Conservation (phyloP, 129 eudicot genomes). For the Mikania micrantha region DNA sequence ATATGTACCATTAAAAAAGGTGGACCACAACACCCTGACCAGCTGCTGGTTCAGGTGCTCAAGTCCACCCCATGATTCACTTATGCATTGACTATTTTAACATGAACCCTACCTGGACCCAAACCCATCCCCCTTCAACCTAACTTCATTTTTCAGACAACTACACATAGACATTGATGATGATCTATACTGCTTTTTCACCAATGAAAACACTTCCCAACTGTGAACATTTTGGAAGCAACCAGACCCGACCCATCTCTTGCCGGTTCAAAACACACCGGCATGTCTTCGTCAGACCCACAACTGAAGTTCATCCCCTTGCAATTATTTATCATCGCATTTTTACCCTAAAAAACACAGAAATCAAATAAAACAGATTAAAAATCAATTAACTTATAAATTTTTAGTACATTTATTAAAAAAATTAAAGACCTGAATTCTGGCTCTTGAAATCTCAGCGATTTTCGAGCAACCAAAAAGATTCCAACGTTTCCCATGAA, state of each 20-base stretch:
- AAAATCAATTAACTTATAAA: no score
- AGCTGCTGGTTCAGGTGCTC: conserved; percentile 14
- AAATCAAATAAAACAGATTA: no score
- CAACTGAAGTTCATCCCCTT: conserved; percentile 28
- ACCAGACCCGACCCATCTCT: conserved; percentile 46
- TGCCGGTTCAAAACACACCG: conserved; percentile 46
- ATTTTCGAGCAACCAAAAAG: conserved; percentile 19
- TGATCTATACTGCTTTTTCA: no score
- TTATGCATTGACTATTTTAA: not conserved
- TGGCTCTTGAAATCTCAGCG: conserved; percentile 43
- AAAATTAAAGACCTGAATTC: conserved; percentile 64
- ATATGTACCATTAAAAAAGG: not conserved
- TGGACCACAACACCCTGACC: conserved; percentile 19
- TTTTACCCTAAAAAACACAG: conserved; percentile 40
- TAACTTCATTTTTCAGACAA: no score
- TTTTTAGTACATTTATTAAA: no score
- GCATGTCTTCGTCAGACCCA: conserved; percentile 42
- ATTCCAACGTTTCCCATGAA: conserved; percentile 35
- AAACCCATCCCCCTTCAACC: no score
- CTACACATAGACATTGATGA: no score
- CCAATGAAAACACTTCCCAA: not conserved
- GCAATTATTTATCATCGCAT: conserved; percentile 34
- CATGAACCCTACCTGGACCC: not conserved
- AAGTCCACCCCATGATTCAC: conserved; percentile 5
- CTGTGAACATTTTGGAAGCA: not conserved